Evolutionary conservation across 2,329 filamentous ascomycete species (phyloP).

Genomic region (Colletotrichum sp.): DNA sequence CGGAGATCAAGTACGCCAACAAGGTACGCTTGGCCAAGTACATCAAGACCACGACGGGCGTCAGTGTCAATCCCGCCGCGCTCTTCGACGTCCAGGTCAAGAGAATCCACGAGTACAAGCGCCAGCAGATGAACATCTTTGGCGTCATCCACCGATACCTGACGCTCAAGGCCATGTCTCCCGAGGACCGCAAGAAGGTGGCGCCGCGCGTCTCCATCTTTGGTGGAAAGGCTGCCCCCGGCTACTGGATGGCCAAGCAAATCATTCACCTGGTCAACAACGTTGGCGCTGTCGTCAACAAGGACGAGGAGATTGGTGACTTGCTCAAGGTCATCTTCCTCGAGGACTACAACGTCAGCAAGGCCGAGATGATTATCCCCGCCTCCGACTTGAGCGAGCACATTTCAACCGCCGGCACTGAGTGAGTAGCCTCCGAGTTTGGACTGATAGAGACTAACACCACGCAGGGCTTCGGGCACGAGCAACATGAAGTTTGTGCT

Average conservation of each 20-base stretch:
- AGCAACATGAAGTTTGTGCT: constrained; percentile 99
- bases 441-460: constrained; percentile 12
- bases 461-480: constrained; percentile 71
- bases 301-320: constrained; percentile 89
- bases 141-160: constrained; percentile 96
- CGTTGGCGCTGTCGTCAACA: constrained; percentile 89
- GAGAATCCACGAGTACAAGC: constrained; percentile 99
- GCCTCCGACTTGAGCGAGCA: constrained; percentile 98
- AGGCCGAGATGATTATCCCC: constrained; percentile 94
- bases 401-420: constrained; percentile 96
- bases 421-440: constrained; percentile 56
- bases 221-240: constrained; percentile 95
- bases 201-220: constrained; percentile 93
- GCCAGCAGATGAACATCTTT: constrained; percentile 98
- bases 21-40: constrained; percentile 91
- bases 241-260: constrained; percentile 99
- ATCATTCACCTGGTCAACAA: constrained; percentile 97
- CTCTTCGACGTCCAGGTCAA: constrained; percentile 99
- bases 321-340: constrained; percentile 96
- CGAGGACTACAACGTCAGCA: constrained; percentile 99
- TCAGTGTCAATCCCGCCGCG: constrained; percentile 84
- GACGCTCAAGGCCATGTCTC: constrained; percentile 81
- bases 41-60: constrained; percentile 81
- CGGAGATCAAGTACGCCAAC: constrained; percentile 95
- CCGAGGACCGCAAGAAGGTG: constrained; percentile 85